Conservation (phyloP, 2,329 filamentous ascomycete genomes). For the Colletotrichum coccodes region DNA sequence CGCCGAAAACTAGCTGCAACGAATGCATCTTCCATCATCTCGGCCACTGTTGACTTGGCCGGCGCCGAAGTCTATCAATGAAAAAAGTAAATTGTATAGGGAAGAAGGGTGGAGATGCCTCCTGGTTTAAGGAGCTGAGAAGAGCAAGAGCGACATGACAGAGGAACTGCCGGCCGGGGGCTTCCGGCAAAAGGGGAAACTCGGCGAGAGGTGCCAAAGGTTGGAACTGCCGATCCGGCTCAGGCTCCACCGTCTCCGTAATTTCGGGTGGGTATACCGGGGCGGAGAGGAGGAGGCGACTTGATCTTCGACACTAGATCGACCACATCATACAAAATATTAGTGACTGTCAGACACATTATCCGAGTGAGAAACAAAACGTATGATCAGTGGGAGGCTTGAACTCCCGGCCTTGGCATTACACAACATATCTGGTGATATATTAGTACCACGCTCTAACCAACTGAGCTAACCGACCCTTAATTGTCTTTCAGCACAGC, state of each 20-base stretch:
- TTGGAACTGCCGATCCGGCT: slow-evolving; percentile 5
- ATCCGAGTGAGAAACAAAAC: neutral
- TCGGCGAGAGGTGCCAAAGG: neutral
- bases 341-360: too few relatives aligned
- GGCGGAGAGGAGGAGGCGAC: too few relatives aligned
- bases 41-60: too few relatives aligned
- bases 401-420: slow-evolving; percentile 33
- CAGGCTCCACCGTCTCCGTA: neutral
- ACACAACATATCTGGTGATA: slow-evolving; percentile 11
- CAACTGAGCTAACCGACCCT: slow-evolving; percentile 33
- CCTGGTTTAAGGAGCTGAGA: too few relatives aligned
- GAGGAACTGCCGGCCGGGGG: neutral
- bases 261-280: neutral
- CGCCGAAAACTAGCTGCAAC: too few relatives aligned
- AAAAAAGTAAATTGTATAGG: too few relatives aligned
- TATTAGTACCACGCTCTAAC: slow-evolving; percentile 34
- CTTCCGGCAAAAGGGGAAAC: neutral
- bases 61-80: neutral
- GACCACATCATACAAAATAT: too few relatives aligned
- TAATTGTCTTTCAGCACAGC: fast-evolving
- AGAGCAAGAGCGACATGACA: too few relatives aligned
- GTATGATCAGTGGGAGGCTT: slow-evolving; percentile 31
- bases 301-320: too few relatives aligned
- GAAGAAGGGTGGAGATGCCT: too few relatives aligned
- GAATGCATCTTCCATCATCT: too few relatives aligned